A percentile compares a stretch with the other conserved stretches of the same genome.
Conservation (phyloP, 1,284 basidiomycete genomes). For the Marasmius sp. region DNA sequence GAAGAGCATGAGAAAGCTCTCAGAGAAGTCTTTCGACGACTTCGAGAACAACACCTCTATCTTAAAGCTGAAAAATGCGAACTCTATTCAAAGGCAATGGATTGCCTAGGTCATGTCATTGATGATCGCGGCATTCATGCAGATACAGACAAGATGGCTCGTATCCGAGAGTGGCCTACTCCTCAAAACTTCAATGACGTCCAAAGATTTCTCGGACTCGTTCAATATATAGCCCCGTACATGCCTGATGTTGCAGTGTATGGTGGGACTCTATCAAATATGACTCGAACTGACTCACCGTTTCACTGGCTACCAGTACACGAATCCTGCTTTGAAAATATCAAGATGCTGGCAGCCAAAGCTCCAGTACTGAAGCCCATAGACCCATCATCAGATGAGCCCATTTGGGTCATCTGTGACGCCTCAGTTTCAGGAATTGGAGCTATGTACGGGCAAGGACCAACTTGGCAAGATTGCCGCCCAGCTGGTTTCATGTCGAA, state of each 20-base stretch:
- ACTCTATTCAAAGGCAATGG: constrained; percentile 27
- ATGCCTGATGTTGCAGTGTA: constrained; percentile 35
- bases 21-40: constrained; percentile 17
- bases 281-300: constrained; percentile 12
- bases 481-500: constrained; percentile 40
- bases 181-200: constrained; percentile 34
- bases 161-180: constrained; percentile 28
- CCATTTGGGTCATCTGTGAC: constrained; percentile 31
- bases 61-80: constrained; percentile 29
- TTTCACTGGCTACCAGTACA: constrained; percentile 14
- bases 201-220: constrained; percentile 37
- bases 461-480: constrained; percentile 29
- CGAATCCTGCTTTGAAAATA: constrained; percentile 10
- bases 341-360: constrained; percentile 6
- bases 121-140: constrained; percentile 25
- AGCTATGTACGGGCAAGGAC: constrained; percentile 37
- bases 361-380: constrained; percentile 11
- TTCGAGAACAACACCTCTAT: constrained; percentile 20
- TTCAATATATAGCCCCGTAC: constrained; percentile 40
- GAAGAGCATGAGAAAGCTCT: constrained; percentile 24
- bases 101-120: constrained; percentile 32
- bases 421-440: constrained; percentile 36
- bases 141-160: constrained; percentile 23
- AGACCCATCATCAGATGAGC: neutral
- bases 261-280: constrained; percentile 18